phyloP scores from a whole-genome alignment of 164 flowering plant species.

The Amborella trichopoda region DNA sequence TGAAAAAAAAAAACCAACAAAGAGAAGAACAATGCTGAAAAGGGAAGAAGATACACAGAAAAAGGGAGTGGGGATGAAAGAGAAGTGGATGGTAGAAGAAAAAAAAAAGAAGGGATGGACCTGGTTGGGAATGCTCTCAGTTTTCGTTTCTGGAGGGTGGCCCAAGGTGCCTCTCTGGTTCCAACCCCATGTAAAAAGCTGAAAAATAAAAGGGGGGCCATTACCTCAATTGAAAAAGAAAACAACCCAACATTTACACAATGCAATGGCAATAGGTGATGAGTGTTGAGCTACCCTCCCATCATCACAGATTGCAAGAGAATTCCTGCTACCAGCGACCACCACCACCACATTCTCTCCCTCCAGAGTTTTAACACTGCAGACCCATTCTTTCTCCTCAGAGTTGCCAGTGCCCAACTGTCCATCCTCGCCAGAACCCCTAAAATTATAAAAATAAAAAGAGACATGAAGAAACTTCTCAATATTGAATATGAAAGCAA shows the following conservation, averaged over 20 bases:
- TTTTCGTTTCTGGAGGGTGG: conserved; percentile 85
- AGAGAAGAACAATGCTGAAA: neutral
- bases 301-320: conserved; percentile 86
- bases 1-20: neutral
- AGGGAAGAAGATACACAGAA: neutral
- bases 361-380: conserved; percentile 46
- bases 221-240: neutral
- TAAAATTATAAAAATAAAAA: conserved; percentile 11
- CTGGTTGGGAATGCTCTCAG: conserved; percentile 78
- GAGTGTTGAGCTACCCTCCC: conserved; percentile 79
- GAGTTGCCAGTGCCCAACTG: conserved; percentile 78
- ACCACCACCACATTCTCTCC: conserved; percentile 42
- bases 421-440: conserved; percentile 99
- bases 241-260: neutral
- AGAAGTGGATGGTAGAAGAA: neutral
- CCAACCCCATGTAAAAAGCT: conserved; percentile 99
- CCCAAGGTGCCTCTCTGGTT: conserved; percentile 98
- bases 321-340: conserved; percentile 95
- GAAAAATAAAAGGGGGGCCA: conserved; percentile 5
- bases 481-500: neutral
- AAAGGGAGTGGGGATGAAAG: too few species aligned
- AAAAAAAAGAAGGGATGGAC: neutral
- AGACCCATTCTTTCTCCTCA: conserved; percentile 85
- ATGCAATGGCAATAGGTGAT: neutral
- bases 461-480: neutral